Evolutionary conservation across 1,139 yeast genomes (phyloP).

Genomic region (Ogataea hybrid): DNA sequence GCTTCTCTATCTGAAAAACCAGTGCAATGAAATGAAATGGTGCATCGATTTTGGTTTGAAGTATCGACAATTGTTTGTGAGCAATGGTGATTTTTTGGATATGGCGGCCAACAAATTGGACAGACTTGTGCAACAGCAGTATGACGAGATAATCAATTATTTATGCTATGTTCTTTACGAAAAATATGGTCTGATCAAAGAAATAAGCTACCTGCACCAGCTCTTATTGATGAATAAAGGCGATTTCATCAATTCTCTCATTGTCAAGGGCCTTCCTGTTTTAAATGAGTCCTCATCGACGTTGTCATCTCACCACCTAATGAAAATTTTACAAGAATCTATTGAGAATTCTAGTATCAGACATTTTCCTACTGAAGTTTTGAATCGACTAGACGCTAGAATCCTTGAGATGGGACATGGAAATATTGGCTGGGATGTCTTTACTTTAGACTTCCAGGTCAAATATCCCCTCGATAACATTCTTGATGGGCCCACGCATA

Average conservation of each 20-base stretch:
- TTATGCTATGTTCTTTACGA: slow-evolving; percentile 51
- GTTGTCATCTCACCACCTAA: slow-evolving; percentile 64
- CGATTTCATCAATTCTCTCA: slow-evolving; percentile 70
- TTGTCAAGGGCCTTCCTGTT: slow-evolving; percentile 52
- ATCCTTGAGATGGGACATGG: slow-evolving; percentile 71
- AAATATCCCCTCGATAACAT: slow-evolving; percentile 53
- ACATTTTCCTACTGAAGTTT: slow-evolving; percentile 35
- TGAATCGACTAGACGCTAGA: slow-evolving; percentile 76
- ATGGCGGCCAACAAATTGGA: slow-evolving; percentile 29
- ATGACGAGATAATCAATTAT: slow-evolving; percentile 54
- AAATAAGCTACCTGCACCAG: slow-evolving; percentile 60
- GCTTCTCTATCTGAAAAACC: slow-evolving; percentile 61
- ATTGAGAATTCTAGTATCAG: slow-evolving; percentile 62
- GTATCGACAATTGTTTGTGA: slow-evolving; percentile 14
- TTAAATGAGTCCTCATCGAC: slow-evolving; percentile 62
- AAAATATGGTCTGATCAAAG: slow-evolving; percentile 50
- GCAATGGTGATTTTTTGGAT: slow-evolving; percentile 8
- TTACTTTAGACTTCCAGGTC: slow-evolving; percentile 79
- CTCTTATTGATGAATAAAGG: slow-evolving; percentile 71
- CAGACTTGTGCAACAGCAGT: slow-evolving; percentile 48
- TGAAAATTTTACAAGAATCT: slow-evolving; percentile 65
- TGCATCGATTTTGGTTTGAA: slow-evolving; percentile 41
- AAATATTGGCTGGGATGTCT: slow-evolving; percentile 82
- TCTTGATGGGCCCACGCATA: slow-evolving; percentile 38
- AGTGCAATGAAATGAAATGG: slow-evolving; percentile 65